These are phyloP conservation scores for Colletotrichum sp. DNA, from an alignment of 2,329 filamentous ascomycete species.

Conservation along the genomic window DNA sequence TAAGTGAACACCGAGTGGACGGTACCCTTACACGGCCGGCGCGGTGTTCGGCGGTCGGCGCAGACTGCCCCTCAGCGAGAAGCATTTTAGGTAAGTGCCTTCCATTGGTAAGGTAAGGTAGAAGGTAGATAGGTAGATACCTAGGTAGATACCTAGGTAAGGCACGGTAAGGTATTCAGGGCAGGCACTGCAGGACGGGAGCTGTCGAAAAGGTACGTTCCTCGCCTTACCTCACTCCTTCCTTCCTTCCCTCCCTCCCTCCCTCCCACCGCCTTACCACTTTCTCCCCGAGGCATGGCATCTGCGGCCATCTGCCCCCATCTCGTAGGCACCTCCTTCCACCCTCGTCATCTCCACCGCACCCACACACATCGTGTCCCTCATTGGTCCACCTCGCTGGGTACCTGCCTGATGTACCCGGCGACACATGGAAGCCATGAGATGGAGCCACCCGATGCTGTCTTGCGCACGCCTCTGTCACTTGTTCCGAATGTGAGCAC, in stretches of 20 bases:
- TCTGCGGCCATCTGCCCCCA: neutral
- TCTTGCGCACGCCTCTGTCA: neutral
- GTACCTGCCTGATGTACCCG: conserved; percentile 9
- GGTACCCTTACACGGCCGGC: neutral
- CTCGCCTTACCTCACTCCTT: neutral
- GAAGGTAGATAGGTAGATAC: too few relatives aligned
- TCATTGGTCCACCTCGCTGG: neutral
- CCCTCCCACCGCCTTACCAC: conserved; percentile 1
- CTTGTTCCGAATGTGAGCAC: neutral
- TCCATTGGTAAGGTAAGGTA: neutral
- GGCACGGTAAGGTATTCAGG: neutral
- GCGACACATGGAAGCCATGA: conserved; percentile 16
- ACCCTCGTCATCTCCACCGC: neutral
- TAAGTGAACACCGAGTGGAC: neutral
- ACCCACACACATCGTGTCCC: neutral
- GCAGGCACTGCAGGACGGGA: neutral
- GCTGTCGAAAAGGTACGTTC: neutral
- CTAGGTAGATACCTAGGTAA: neutral
- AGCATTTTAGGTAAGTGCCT: neutral
- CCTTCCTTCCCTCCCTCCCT: neutral
- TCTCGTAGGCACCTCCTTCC: neutral
- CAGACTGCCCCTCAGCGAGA: neutral
- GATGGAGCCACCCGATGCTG: neutral
- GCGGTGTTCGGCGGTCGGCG: neutral
- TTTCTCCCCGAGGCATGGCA: conserved; percentile 4